A percentile compares a stretch with the other conserved stretches of the same genome.
Conservation (phyloP, 225 moss, liverwort and hornwort genomes). For the Straminergon stramineum region DNA sequence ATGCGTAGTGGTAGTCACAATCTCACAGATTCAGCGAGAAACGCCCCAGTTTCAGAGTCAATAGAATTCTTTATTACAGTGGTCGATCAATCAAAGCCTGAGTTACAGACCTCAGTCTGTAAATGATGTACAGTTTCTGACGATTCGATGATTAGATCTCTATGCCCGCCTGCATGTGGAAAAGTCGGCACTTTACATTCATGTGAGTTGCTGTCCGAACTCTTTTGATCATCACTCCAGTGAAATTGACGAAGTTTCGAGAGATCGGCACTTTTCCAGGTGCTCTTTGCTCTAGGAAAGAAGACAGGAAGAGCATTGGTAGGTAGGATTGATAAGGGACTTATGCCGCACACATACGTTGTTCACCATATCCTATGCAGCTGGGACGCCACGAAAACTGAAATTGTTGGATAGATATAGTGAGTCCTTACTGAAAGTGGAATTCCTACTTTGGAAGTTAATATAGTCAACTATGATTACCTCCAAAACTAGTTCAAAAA, state of each 20-base stretch:
- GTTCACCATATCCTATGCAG: background rate
- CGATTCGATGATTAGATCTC: background rate
- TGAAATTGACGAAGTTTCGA: background rate
- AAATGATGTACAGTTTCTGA: background rate
- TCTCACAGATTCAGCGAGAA: background rate
- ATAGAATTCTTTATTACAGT: background rate
- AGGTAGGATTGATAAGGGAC: conserved; percentile 50
- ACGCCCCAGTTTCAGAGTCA: background rate
- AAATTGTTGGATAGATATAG: conserved; percentile 28
- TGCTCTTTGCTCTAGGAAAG: conserved; percentile 45
- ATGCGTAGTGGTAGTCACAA: background rate
- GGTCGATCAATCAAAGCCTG: background rate
- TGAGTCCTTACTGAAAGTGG: conserved; percentile 41
- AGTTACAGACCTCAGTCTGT: background rate
- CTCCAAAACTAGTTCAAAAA: background rate
- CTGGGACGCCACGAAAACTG: conserved; percentile 18
- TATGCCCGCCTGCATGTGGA: background rate
- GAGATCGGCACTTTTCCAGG: background rate
- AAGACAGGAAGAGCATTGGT: conserved; percentile 62
- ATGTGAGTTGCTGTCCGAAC: background rate
- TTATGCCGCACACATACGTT: conserved; percentile 34
- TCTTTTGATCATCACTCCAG: background rate
- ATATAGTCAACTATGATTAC: too few species aligned
- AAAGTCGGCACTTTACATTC: background rate
- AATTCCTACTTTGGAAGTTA: background rate